Evolutionary conservation across 345 rosid genomes (phyloP).

Genomic region (Syzygium aqueum): DNA sequence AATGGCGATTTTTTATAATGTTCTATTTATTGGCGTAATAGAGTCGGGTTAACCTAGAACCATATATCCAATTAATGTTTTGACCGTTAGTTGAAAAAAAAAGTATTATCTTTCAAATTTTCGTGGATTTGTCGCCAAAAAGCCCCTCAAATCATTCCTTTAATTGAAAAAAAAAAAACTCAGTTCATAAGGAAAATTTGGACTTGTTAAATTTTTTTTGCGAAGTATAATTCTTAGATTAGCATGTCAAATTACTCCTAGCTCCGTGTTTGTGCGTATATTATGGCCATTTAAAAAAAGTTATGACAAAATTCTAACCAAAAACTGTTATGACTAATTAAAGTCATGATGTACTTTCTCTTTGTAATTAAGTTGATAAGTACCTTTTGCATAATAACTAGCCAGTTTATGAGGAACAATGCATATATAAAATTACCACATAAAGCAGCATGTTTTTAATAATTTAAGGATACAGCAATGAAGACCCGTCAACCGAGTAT

Average conservation of each 20-base stretch:
- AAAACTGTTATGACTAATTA: background rate
- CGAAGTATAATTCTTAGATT: background rate
- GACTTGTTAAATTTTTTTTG: background rate
- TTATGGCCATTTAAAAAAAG: no score
- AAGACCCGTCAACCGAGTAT: rapidly evolving
- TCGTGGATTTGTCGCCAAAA: background rate
- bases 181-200: background rate
- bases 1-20: background rate
- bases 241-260: background rate
- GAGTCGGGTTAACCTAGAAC: background rate
- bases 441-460: background rate
- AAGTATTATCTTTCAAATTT: background rate
- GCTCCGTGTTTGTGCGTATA: rapidly evolving
- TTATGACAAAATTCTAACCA: background rate
- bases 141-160: background rate
- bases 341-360: background rate
- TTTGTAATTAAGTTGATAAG: background rate
- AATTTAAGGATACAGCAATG: background rate
- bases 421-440: background rate
- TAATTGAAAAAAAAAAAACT: background rate
- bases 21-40: background rate
- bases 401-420: background rate
- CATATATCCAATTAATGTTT: background rate
- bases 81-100: background rate
- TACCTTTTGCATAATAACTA: background rate